These are phyloP conservation scores for Cutaneotrichosporon cyanovorans DNA, from an alignment of 1,284 basidiomycete species.

Conservation along the genomic window DNA sequence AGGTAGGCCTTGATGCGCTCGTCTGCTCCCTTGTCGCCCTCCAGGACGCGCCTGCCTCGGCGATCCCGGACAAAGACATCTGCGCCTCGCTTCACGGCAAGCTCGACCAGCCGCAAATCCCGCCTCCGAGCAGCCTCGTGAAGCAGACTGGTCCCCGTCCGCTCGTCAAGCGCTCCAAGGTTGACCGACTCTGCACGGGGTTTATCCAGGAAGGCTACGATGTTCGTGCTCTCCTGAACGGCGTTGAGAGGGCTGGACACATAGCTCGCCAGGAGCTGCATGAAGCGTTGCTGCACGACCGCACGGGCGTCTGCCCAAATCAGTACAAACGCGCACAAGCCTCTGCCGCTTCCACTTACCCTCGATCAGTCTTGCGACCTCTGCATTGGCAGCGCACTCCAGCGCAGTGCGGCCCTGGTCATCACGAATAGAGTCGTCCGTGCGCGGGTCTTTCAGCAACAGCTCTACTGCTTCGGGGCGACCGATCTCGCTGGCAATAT, in stretches of 20 bases:
- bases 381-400: constrained; percentile 59
- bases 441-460: constrained; percentile 65
- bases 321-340: not conserved
- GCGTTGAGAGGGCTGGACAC: constrained; percentile 54
- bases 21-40: constrained; percentile 53
- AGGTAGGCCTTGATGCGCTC: constrained; percentile 78
- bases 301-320: constrained; percentile 63
- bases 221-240: constrained; percentile 28
- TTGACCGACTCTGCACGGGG: constrained; percentile 47
- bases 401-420: constrained; percentile 60
- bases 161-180: constrained; percentile 56
- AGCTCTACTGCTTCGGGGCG: constrained; percentile 66
- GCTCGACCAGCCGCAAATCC: constrained; percentile 73
- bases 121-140: constrained; percentile 81
- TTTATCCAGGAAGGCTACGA: constrained; percentile 50
- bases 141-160: constrained; percentile 68
- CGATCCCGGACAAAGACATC: constrained; percentile 84
- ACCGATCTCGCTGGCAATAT: constrained; percentile 75
- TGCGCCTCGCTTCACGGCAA: constrained; percentile 74
- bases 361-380: constrained; percentile 65
- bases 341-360: constrained; percentile 51
- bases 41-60: constrained; percentile 65
- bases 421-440: constrained; percentile 75
- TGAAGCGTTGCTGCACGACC: constrained; percentile 67
- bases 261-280: constrained; percentile 64